Conservation (phyloP, 192 early-diverging fungal genomes). For the Endogone sp. region DNA sequence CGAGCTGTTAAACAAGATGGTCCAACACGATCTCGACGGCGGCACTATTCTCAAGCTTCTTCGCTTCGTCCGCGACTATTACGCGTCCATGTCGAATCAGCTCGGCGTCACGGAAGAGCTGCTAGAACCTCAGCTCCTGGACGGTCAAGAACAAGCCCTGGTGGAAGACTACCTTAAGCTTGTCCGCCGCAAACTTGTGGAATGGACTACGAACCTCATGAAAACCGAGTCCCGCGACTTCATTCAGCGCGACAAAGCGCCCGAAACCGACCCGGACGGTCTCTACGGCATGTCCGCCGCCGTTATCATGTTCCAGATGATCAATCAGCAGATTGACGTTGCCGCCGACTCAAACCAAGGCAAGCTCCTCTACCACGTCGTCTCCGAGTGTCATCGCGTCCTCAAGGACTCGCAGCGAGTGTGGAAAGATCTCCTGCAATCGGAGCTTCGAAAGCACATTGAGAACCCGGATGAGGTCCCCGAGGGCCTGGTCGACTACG, state of each 20-base stretch:
- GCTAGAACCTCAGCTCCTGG: slow-evolving; percentile 84
- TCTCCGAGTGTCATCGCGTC: slow-evolving; percentile 71
- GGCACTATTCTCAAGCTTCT: slow-evolving; percentile 82
- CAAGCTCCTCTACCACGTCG: slow-evolving; percentile 85
- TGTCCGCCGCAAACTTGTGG: slow-evolving; percentile 78
- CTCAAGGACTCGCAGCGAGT: slow-evolving; percentile 80
- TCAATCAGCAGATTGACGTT: slow-evolving; percentile 95
- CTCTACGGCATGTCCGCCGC: slow-evolving; percentile 81
- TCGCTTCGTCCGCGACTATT: slow-evolving; percentile 91
- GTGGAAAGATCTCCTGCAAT: slow-evolving; percentile 75
- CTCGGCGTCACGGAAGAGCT: slow-evolving; percentile 87
- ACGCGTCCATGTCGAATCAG: slow-evolving; percentile 80
- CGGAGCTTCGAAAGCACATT: slow-evolving; percentile 76
- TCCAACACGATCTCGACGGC: slow-evolving; percentile 74
- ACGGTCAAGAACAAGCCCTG: slow-evolving; percentile 89
- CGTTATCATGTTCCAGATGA: slow-evolving; percentile 93
- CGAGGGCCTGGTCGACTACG: slow-evolving; percentile 90
- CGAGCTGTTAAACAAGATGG: slow-evolving; percentile 72
- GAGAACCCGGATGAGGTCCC: slow-evolving; percentile 72
- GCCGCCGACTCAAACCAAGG: slow-evolving; percentile 81
- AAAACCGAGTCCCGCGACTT: slow-evolving; percentile 79
- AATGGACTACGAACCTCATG: slow-evolving; percentile 94
- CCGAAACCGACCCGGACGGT: slow-evolving; percentile 74
- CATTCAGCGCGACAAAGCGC: slow-evolving; percentile 57
- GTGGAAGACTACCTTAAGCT: slow-evolving; percentile 89